Percentiles rank a stretch among this genome's conserved stretches.
phyloP scores from a whole-genome alignment of 2,329 filamentous ascomycete genomes.

The Monosporascus sp. region DNA sequence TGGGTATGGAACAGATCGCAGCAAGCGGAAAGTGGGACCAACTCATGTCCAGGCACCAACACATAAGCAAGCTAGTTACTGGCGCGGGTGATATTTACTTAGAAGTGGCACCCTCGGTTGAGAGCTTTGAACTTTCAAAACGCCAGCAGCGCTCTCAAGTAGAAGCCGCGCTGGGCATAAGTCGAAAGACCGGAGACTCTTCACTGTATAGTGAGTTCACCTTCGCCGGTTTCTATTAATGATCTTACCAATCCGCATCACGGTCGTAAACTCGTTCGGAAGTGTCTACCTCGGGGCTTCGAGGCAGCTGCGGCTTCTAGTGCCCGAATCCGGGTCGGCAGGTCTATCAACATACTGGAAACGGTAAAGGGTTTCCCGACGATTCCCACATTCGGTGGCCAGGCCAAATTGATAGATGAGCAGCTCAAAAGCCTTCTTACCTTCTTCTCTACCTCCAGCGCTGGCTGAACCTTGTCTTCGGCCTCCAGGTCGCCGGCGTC shows the following conservation, averaged over 20 bases:
- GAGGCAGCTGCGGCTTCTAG: slow-evolving; percentile 50
- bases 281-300: slow-evolving; percentile 51
- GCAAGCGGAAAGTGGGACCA: slow-evolving; percentile 36
- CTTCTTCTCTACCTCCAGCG: slow-evolving; percentile 45
- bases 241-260: slow-evolving; percentile 39
- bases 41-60: slow-evolving; percentile 25
- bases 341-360: slow-evolving; percentile 36
- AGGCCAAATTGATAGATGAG: slow-evolving; percentile 15
- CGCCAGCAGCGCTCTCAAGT: slow-evolving; percentile 5
- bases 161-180: slow-evolving; percentile 13
- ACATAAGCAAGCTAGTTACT: slow-evolving; percentile 29
- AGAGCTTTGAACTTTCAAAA: not conserved
- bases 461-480: slow-evolving; percentile 48
- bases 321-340: slow-evolving; percentile 48
- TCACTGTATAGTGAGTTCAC: slow-evolving; percentile 30
- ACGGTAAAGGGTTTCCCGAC: slow-evolving; percentile 40
- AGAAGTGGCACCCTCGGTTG: not conserved
- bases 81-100: slow-evolving; percentile 1
- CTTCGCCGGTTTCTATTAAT: slow-evolving; percentile 32
- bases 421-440: slow-evolving; percentile 45
- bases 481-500: slow-evolving; percentile 43
- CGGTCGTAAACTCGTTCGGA: slow-evolving; percentile 40
- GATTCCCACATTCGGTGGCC: slow-evolving; percentile 45
- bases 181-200: slow-evolving; percentile 27
- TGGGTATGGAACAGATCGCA: slow-evolving; percentile 29